These are phyloP conservation scores for Brassica juncea DNA, from an alignment of 345 rosid species.

Conservation along the genomic window DNA sequence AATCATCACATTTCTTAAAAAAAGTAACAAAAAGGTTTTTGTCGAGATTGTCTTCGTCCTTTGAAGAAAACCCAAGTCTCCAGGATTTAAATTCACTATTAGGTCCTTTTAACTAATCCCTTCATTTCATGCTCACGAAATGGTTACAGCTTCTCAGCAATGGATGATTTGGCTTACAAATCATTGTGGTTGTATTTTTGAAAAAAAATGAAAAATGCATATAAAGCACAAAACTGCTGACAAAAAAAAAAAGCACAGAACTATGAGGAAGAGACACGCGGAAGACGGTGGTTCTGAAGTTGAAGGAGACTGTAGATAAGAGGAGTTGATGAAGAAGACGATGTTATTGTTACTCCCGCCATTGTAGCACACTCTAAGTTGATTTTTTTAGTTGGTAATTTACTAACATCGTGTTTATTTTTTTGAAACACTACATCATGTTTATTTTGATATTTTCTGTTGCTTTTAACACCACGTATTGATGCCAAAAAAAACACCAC, in stretches of 20 bases:
- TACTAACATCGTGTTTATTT: too few species aligned
- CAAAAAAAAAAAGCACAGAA: too few species aligned
- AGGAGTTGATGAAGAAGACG: slow-evolving; percentile 33
- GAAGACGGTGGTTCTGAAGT: slow-evolving; percentile 31
- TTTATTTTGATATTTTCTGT: not conserved
- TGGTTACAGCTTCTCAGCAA: not conserved
- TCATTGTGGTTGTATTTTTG: not conserved
- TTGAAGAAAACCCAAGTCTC: not conserved
- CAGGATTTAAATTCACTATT: not conserved
- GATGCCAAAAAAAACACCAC: not conserved
- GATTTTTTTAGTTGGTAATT: too few species aligned
- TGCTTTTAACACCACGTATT: not conserved
- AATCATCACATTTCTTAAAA: too few species aligned
- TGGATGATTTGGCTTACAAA: not conserved
- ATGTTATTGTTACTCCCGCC: not conserved
- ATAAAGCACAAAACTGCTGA: too few species aligned
- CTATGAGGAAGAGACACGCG: not conserved
- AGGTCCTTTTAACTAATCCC: not conserved
- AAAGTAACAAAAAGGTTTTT: too few species aligned
- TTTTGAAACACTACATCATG: too few species aligned
- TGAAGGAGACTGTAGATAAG: slow-evolving; percentile 38
- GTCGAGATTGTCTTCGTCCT: not conserved
- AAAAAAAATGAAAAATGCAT: not conserved
- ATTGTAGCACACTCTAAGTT: too few species aligned
- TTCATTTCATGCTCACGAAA: slow-evolving; percentile 7